Evolutionary conservation across 371 early-diverging fungal genomes (phyloP), one percentile per base, ranked within the genome.

Genomic region (Apophysomyces elegans): DNA sequence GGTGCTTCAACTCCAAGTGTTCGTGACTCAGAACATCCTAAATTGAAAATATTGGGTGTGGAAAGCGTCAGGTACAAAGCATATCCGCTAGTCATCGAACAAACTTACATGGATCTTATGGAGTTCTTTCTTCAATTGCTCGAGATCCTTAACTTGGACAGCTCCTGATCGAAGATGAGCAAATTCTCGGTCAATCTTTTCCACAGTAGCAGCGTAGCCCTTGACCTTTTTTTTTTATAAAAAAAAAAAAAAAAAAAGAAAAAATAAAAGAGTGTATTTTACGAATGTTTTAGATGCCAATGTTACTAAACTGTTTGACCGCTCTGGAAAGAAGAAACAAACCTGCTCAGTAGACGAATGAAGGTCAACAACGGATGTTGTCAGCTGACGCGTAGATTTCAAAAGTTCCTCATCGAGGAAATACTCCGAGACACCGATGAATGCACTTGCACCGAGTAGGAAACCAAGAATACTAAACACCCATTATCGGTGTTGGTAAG

Each of bases 371-470:
- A 69, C 69, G 21, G 69, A 69, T 18, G 58, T 50, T n/a, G 69
- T 64, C 18, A 69, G 56, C 46, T 69, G 64, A 46, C 69, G 69
- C n/a, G 69, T 69, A 5, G 69, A 69, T 38, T 60, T 35, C 18
- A 69, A 18, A 56, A 64, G 61, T n/a, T 69, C 69, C 37, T 69
- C 54, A 35, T 69, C 61, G 18, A 64, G n/a, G 58, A 69, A 64
- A 5, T 59, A 58, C 11, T 69, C 69, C 13, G 69, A 69, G 50
- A 69, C 26, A 50, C 61, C 69, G 12, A 69, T 21, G 32, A 58
- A 63, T 4, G 58, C 61, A 37, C 61, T 64, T 45, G 63, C 56
- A 12, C 69, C 69, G 37, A 61, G 39, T 5, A 69, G 37, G 18
- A 69, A 69, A 38, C 69, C 69, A 9, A 69, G 60, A 4, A 69